phyloP scores from a whole-genome alignment of 1,284 basidiomycete species.

The Mycena citricolor region DNA sequence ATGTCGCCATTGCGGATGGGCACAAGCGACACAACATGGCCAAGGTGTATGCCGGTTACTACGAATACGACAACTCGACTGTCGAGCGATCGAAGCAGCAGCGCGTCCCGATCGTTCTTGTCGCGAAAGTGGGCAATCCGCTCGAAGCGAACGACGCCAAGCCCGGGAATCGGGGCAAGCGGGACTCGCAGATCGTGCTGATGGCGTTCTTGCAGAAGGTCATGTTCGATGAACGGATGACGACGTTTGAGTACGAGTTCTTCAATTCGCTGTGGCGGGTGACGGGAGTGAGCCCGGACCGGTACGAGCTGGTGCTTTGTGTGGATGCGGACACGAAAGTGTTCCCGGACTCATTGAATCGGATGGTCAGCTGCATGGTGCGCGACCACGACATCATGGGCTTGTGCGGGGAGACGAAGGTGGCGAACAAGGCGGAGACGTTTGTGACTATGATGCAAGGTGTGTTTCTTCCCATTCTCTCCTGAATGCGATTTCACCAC shows the following conservation, averaged over 20 bases:
- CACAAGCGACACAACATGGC: slow-evolving; percentile 99
- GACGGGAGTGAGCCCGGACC: slow-evolving; percentile 94
- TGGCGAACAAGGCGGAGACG: slow-evolving; percentile 96
- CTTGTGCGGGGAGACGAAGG: slow-evolving; percentile 97
- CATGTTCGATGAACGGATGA: slow-evolving; percentile 99
- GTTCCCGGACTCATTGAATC: slow-evolving; percentile 89
- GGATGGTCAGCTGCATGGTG: slow-evolving; percentile 94
- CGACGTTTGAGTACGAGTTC: slow-evolving; percentile 98
- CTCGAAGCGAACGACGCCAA: slow-evolving; percentile 87
- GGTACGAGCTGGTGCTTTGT: slow-evolving; percentile 94
- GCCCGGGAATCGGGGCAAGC: slow-evolving; percentile 98
- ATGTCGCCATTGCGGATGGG: slow-evolving; percentile 98
- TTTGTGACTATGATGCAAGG: slow-evolving; percentile 99
- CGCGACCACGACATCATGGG: slow-evolving; percentile 98
- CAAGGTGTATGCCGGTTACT: slow-evolving; percentile 97
- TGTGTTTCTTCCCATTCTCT: slow-evolving; percentile 38
- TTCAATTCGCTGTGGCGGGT: slow-evolving; percentile 97
- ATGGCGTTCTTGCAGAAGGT: slow-evolving; percentile 99
- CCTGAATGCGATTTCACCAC: slow-evolving; percentile 21
- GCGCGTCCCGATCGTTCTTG: slow-evolving; percentile 91
- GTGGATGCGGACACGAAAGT: slow-evolving; percentile 99
- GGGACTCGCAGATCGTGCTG: slow-evolving; percentile 95
- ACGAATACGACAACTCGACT: slow-evolving; percentile 92
- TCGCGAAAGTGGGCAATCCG: slow-evolving; percentile 93
- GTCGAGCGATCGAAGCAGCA: slow-evolving; percentile 95